phyloP scores from a whole-genome alignment of 768 basidiomycete genomes.

The Serpula lacrymans region DNA sequence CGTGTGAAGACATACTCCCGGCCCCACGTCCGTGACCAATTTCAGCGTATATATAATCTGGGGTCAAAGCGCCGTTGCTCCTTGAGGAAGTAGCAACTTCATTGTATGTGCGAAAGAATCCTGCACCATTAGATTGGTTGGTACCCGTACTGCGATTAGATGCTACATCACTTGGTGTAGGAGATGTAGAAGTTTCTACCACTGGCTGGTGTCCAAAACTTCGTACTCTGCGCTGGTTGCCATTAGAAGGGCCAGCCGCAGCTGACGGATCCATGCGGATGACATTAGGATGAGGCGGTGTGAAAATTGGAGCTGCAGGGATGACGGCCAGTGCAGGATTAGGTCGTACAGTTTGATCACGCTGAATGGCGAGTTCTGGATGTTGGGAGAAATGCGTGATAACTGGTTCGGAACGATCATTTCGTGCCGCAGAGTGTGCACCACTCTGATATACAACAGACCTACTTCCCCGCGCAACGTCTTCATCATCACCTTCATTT shows the following conservation, averaged over 20 bases:
- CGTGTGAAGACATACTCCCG: constrained; percentile 10
- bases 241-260: constrained; percentile 34
- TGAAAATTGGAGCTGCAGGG: constrained; percentile 6
- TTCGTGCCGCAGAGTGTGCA: constrained; percentile 4
- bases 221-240: constrained; percentile 37
- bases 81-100: constrained; percentile 38
- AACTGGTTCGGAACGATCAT: constrained; percentile 8
- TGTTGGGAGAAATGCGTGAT: constrained; percentile 11
- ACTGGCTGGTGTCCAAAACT: constrained; percentile 52
- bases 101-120: constrained; percentile 61
- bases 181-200: constrained; percentile 58
- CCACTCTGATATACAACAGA: too few species aligned
- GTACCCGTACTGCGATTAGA: constrained; percentile 52
- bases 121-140: constrained; percentile 52
- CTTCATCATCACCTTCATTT: constrained; percentile 45
- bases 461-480: too few species aligned
- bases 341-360: constrained; percentile 21
- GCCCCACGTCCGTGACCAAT: constrained; percentile 71
- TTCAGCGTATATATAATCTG: constrained; percentile 73
- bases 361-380: constrained; percentile 28
- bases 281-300: constrained; percentile 4
- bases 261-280: constrained; percentile 31
- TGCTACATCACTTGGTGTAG: constrained; percentile 57
- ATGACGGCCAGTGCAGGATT: constrained; percentile 13
- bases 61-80: constrained; percentile 59